phyloP scores from a whole-genome alignment of 2,329 filamentous ascomycete genomes.

The Diaporthe batatas region DNA sequence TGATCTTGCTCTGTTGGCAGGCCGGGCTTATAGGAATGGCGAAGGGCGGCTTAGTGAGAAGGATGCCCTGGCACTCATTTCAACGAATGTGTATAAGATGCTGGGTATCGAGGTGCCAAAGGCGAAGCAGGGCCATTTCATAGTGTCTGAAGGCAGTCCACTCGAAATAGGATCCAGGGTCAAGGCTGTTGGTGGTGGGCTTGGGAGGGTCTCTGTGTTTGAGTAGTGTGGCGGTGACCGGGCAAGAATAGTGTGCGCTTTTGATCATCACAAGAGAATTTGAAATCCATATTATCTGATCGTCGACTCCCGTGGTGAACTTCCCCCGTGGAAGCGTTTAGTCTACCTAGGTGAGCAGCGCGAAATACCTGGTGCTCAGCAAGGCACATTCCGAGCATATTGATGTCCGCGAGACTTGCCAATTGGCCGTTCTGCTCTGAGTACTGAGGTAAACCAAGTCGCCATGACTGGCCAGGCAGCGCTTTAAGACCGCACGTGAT shows the following conservation, averaged over 20 bases:
- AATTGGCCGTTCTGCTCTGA: neutral
- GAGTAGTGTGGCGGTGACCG: slow-evolving; percentile 21
- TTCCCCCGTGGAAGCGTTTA: neutral
- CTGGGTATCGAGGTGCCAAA: slow-evolving; percentile 60
- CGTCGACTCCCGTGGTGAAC: neutral
- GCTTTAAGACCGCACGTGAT: neutral
- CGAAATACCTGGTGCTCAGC: too few species aligned
- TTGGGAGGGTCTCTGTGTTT: slow-evolving; percentile 55
- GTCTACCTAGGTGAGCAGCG: too few species aligned
- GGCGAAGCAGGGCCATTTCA: slow-evolving; percentile 61
- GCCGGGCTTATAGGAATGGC: slow-evolving; percentile 70
- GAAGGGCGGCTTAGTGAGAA: slow-evolving; percentile 66
- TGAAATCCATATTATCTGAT: neutral
- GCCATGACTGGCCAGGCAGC: neutral
- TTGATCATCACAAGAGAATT: neutral
- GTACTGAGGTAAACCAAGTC: neutral
- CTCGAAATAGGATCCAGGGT: slow-evolving; percentile 70
- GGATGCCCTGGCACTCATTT: slow-evolving; percentile 69
- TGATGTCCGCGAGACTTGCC: too few species aligned
- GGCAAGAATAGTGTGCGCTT: neutral
- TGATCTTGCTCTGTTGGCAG: slow-evolving; percentile 71
- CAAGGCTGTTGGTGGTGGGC: slow-evolving; percentile 64
- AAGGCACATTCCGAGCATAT: too few species aligned
- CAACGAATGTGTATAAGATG: slow-evolving; percentile 69
- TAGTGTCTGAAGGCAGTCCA: slow-evolving; percentile 74